A percentile compares a stretch with the other conserved stretches of the same genome.
Conservation (phyloP, 2,329 filamentous ascomycete genomes). For the Hypomyces rosellus region DNA sequence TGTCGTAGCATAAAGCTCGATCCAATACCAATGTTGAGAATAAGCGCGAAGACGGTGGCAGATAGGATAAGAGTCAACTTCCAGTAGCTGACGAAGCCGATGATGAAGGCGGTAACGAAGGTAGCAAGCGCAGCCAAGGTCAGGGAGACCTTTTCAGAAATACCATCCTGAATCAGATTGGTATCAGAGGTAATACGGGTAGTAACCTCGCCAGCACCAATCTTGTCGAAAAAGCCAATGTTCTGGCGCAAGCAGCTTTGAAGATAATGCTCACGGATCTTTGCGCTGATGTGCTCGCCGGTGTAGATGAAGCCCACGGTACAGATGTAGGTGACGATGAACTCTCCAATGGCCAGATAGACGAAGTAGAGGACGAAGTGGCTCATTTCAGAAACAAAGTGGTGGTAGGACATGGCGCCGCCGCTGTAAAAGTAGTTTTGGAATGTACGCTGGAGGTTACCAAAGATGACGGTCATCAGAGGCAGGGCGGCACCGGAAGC, state of each 20-base stretch:
- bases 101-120: constrained; percentile 82
- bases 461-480: constrained; percentile 77
- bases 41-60: constrained; percentile 73
- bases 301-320: constrained; percentile 89
- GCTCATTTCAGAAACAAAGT: constrained; percentile 55
- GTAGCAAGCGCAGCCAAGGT: constrained; percentile 72
- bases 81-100: constrained; percentile 89
- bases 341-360: constrained; percentile 77
- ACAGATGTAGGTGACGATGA: constrained; percentile 68
- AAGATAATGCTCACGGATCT: constrained; percentile 78
- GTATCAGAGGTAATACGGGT: constrained; percentile 92
- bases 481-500: constrained; percentile 69
- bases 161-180: constrained; percentile 87
- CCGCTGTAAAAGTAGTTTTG: constrained; percentile 39
- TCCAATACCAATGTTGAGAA: constrained; percentile 69
- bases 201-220: constrained; percentile 88
- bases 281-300: constrained; percentile 70
- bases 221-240: constrained; percentile 87
- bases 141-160: constrained; percentile 82
- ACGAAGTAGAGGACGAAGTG: constrained; percentile 74
- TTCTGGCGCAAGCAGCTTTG: constrained; percentile 81
- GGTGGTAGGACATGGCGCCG: constrained; percentile 35
- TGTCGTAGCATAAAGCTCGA: constrained; percentile 72
- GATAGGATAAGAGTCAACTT: constrained; percentile 84
- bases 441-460: constrained; percentile 67